Conservation (phyloP, 768 basidiomycete species). For the Amanita fuliginea region DNA sequence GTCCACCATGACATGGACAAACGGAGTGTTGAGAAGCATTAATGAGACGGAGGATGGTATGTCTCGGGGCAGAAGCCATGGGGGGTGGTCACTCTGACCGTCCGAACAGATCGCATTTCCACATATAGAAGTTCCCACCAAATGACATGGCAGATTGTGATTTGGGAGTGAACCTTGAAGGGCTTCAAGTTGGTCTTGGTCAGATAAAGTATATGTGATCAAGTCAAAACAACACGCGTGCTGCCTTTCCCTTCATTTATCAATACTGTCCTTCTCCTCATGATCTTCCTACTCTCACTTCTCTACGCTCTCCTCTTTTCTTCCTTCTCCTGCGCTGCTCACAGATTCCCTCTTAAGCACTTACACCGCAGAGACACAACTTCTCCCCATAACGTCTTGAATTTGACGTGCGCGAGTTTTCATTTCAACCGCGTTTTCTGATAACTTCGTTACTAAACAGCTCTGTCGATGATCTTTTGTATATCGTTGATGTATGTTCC, state of each 20-base stretch:
- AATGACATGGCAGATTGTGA: neutral
- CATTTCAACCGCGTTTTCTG: constrained; percentile 5
- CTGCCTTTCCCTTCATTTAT: constrained; percentile 9
- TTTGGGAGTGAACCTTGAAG: neutral
- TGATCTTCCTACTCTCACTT: constrained; percentile 31
- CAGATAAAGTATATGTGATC: too few species aligned
- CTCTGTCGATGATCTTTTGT: constrained; percentile 67
- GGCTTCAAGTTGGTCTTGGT: neutral
- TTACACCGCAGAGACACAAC: constrained; percentile 26
- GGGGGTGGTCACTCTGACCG: too few species aligned
- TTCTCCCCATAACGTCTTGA: constrained; percentile 22
- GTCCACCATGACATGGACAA: constrained; percentile 73
- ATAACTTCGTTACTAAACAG: constrained; percentile 30
- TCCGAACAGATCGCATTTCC: neutral
- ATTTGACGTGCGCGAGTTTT: constrained; percentile 29
- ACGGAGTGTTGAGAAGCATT: constrained; percentile 59
- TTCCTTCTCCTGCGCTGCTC: constrained; percentile 28
- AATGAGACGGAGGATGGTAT: constrained; percentile 62
- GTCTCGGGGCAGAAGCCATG: constrained; percentile 47
- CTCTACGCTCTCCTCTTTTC: constrained; percentile 24
- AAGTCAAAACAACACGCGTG: neutral
- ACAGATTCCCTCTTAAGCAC: constrained; percentile 35
- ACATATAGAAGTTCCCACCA: constrained; percentile 7
- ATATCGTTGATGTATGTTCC: constrained; percentile 61
- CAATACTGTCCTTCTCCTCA: constrained; percentile 23